Evolutionary conservation across 208 protist species (phyloP).

Genomic region (Trypanosoma conorhini): DNA sequence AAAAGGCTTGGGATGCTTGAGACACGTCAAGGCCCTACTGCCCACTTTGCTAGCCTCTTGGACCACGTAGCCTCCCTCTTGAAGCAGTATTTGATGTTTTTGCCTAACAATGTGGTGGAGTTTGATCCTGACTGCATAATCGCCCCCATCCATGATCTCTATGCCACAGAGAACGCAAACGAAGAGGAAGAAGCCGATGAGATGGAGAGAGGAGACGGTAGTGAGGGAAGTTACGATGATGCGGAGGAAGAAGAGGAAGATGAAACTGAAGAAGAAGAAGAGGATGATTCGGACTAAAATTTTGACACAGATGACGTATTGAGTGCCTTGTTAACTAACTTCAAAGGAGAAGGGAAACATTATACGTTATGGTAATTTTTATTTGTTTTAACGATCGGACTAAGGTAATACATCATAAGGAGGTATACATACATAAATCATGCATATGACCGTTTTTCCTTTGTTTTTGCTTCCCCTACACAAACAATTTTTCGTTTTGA

Average conservation of each 20-base stretch:
- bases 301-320: background rate
- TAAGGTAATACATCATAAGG: constrained; percentile 19
- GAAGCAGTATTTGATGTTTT: constrained; percentile 63
- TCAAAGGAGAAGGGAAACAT: background rate
- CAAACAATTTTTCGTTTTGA: constrained; percentile 17
- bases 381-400: background rate
- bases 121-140: constrained; percentile 73
- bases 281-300: constrained; percentile 22
- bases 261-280: constrained; percentile 33
- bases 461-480: background rate
- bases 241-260: constrained; percentile 45
- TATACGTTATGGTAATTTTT: constrained; percentile 3
- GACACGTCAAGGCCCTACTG: constrained; percentile 27
- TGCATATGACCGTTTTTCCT: too few species aligned
- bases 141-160: constrained; percentile 68
- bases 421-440: constrained; percentile 9
- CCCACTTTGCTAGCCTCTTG: constrained; percentile 57
- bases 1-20: constrained; percentile 35
- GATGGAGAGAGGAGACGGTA: constrained; percentile 25
- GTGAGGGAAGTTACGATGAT: constrained; percentile 26
- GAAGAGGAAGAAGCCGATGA: constrained; percentile 15
- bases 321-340: constrained; percentile 8
- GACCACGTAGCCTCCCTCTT: constrained; percentile 45
- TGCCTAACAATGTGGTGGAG: constrained; percentile 83
- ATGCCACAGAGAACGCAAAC: constrained; percentile 21